Percentiles rank a stretch among this genome's conserved stretches.
Evolutionary conservation across 306 rosid genomes (phyloP).

Genomic region (Cicer pinnatifidum): DNA sequence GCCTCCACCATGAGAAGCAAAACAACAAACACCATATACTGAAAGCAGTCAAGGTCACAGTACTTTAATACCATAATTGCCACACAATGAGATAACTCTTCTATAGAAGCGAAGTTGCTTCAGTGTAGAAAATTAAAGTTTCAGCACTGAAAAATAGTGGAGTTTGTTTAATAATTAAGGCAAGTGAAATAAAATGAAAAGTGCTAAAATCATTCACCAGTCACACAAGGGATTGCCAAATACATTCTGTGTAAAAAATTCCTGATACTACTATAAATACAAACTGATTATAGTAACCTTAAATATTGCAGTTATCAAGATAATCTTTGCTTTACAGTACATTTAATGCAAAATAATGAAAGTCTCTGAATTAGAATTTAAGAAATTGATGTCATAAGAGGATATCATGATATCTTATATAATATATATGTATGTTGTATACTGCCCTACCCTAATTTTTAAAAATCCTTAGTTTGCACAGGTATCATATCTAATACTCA

Average conservation of each 20-base stretch:
- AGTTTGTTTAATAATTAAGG: conserved; percentile 5
- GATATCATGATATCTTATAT: neutral
- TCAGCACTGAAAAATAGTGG: neutral
- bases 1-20: conserved; percentile 75
- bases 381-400: conserved; percentile 22
- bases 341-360: neutral
- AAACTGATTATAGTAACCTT: neutral
- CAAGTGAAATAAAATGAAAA: neutral
- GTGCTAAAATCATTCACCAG: neutral
- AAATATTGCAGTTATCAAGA: conserved; percentile 5
- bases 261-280: neutral
- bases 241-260: neutral
- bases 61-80: conserved; percentile 17
- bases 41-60: conserved; percentile 47
- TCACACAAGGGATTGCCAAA: conserved; percentile 1
- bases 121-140: conserved; percentile 30
- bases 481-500: neutral
- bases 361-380: conserved; percentile 9
- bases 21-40: conserved; percentile 71
- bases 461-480: conserved; percentile 9
- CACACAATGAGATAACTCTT: conserved; percentile 26
- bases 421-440: neutral
- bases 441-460: neutral
- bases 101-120: conserved; percentile 7
- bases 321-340: neutral